These are phyloP conservation scores for Phytophthora sp. DNA, from an alignment of 352 stramenopile species.

Conservation along the genomic window DNA sequence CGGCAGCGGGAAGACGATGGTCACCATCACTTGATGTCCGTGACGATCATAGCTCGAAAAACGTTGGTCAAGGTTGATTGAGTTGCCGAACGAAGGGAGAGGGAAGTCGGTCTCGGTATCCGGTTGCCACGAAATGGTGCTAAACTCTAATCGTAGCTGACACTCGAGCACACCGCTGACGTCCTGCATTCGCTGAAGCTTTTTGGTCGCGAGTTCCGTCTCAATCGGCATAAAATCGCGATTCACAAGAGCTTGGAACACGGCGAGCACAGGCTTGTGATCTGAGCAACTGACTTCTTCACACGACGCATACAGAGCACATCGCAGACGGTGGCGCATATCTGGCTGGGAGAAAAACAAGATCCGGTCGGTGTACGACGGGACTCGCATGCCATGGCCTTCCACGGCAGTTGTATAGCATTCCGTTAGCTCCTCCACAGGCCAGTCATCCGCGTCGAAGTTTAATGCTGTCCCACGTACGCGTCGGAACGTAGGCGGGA, in stretches of 20 bases:
- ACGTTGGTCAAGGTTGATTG: slow-evolving; percentile 32
- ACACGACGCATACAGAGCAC: slow-evolving; percentile 72
- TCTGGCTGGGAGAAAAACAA: slow-evolving; percentile 82
- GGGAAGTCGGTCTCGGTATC: slow-evolving; percentile 20
- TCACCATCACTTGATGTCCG: slow-evolving; percentile 56
- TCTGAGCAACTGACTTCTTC: slow-evolving; percentile 81
- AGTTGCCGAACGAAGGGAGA: slow-evolving; percentile 20
- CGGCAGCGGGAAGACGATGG: slow-evolving; percentile 78
- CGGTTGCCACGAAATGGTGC: slow-evolving; percentile 58
- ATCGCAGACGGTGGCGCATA: slow-evolving; percentile 66
- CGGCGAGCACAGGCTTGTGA: slow-evolving; percentile 81
- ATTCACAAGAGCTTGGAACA: slow-evolving; percentile 77
- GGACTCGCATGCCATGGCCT: slow-evolving; percentile 69
- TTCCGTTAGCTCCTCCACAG: slow-evolving; percentile 27
- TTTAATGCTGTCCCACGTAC: slow-evolving; percentile 50
- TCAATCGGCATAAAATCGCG: slow-evolving; percentile 58
- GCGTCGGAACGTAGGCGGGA: slow-evolving; percentile 80
- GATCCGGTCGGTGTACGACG: slow-evolving; percentile 92
- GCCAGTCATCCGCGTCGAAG: slow-evolving; percentile 29
- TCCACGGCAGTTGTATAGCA: slow-evolving; percentile 70
- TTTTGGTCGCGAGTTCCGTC: slow-evolving; percentile 48
- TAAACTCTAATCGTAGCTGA: slow-evolving; percentile 59
- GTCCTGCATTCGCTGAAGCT: slow-evolving; percentile 66
- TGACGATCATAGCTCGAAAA: slow-evolving; percentile 43
- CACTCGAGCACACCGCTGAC: slow-evolving; percentile 66